Evolutionary conservation across 169 alveolate genomes (phyloP).

Genomic region (Plasmodium gaboni): DNA sequence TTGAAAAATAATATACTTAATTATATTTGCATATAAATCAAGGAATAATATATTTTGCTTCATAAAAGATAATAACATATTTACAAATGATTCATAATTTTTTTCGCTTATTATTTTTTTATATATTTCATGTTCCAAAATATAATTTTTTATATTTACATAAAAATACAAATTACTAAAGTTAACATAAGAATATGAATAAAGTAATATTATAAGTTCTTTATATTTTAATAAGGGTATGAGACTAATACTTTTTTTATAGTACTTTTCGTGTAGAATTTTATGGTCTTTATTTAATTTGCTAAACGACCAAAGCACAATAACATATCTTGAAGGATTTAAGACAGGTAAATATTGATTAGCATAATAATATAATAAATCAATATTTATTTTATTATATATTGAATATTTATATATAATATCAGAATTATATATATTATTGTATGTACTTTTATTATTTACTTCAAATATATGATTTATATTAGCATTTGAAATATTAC

Average conservation of each 20-base stretch:
- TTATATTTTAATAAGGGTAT: conserved; percentile 30
- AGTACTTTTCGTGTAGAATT: conserved; percentile 30
- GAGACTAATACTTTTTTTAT: conserved; percentile 32
- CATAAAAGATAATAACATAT: conserved; percentile 53
- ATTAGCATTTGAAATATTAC: no score
- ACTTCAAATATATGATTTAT: no score
- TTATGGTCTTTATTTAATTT: conserved; percentile 56
- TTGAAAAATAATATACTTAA: conserved; percentile 23
- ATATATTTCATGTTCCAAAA: conserved; percentile 29
- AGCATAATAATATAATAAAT: conserved; percentile 54
- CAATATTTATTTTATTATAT: conserved; percentile 5
- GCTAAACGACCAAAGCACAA: conserved; percentile 71
- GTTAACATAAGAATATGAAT: conserved; percentile 65
- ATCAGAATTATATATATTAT: neutral
- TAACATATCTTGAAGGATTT: conserved; percentile 61
- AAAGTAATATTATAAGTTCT: conserved; percentile 48
- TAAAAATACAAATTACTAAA: conserved; percentile 43
- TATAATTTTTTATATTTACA: conserved; percentile 50
- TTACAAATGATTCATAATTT: conserved; percentile 55
- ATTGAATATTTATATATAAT: neutral
- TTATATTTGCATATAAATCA: conserved; percentile 41
- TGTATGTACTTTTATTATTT: neutral
- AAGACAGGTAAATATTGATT: conserved; percentile 31
- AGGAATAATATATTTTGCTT: conserved; percentile 64
- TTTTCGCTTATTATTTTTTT: conserved; percentile 9